phyloP scores from a whole-genome alignment of 345 rosid genomes.

The Pugionium cornutum region DNA sequence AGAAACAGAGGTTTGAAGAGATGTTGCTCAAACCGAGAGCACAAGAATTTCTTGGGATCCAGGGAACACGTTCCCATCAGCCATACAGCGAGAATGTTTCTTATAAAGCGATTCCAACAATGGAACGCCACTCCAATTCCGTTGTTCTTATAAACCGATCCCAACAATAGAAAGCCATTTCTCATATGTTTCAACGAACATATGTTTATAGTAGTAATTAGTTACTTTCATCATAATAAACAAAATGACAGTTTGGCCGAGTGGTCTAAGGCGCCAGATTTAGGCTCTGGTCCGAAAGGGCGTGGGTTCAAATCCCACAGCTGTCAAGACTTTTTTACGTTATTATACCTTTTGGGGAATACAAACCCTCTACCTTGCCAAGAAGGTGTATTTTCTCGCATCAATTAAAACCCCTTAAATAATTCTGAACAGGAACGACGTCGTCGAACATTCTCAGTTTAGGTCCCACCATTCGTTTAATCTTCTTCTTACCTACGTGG shows the following conservation, averaged over 20 bases:
- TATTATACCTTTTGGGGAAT: neutral
- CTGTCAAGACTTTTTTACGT: constrained; percentile 46
- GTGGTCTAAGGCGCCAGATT: constrained; percentile 99
- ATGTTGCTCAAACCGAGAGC: constrained; percentile 44
- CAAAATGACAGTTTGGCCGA: constrained; percentile 87
- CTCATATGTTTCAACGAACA: neutral
- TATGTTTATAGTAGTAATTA: too few species aligned
- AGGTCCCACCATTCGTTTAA: too few species aligned
- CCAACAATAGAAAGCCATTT: too few species aligned
- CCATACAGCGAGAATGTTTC: constrained; percentile 66
- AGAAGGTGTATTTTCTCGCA: neutral
- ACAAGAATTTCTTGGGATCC: constrained; percentile 64
- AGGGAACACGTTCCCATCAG: constrained; percentile 77
- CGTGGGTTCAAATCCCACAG: constrained; percentile 99
- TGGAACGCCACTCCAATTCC: too few species aligned
- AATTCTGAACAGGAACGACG: neutral
- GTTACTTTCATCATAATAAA: too few species aligned
- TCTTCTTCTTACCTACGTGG: neutral
- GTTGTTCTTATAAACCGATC: too few species aligned
- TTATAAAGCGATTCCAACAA: too few species aligned
- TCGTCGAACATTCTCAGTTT: neutral
- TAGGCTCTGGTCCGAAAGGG: constrained; percentile 99
- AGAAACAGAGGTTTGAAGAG: constrained; percentile 49
- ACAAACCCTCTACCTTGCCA: neutral
- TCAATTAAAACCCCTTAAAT: neutral